These are phyloP conservation scores for Lachnellula hyalina DNA, from an alignment of 2,329 filamentous ascomycete genomes.

Conservation along the genomic window DNA sequence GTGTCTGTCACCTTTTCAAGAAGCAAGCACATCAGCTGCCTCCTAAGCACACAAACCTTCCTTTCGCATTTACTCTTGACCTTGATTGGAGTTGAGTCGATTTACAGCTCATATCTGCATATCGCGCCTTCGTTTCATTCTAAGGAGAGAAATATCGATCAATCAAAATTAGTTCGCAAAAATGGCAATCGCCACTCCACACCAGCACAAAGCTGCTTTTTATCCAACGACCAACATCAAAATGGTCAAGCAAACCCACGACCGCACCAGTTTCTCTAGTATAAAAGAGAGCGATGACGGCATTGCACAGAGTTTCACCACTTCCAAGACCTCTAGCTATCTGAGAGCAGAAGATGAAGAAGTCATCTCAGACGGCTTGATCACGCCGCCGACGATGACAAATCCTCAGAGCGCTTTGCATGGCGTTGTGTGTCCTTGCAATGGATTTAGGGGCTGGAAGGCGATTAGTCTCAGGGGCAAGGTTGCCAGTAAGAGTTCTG, in stretches of 20 bases:
- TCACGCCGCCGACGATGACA: conserved; percentile 15
- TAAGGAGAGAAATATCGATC: too few species aligned
- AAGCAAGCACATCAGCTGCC: too few species aligned
- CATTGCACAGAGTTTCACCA: conserved; percentile 58
- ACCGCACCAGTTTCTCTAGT: conserved; percentile 29
- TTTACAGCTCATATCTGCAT: too few species aligned
- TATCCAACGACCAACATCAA: background rate
- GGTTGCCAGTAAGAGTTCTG: conserved; percentile 55
- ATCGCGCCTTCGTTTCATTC: too few species aligned
- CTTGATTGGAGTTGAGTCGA: too few species aligned
- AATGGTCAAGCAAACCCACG: conserved; percentile 4
- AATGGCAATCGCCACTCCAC: conserved; percentile 1
- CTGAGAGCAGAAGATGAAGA: conserved; percentile 40
- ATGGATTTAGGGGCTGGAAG: conserved; percentile 59
- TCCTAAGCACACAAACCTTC: too few species aligned
- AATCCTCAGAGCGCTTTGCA: conserved; percentile 52
- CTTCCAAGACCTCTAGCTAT: conserved; percentile 59
- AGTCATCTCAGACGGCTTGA: conserved; percentile 41
- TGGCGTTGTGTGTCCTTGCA: conserved; percentile 51
- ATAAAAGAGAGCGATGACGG: conserved; percentile 27
- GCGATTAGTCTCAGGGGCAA: conserved; percentile 51
- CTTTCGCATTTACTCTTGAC: too few species aligned
- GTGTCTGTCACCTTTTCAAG: too few species aligned
- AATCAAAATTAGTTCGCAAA: background rate
- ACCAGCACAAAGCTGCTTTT: background rate